phyloP scores from a whole-genome alignment of 2,329 filamentous ascomycete species.

The Samsoniella hepiali region DNA sequence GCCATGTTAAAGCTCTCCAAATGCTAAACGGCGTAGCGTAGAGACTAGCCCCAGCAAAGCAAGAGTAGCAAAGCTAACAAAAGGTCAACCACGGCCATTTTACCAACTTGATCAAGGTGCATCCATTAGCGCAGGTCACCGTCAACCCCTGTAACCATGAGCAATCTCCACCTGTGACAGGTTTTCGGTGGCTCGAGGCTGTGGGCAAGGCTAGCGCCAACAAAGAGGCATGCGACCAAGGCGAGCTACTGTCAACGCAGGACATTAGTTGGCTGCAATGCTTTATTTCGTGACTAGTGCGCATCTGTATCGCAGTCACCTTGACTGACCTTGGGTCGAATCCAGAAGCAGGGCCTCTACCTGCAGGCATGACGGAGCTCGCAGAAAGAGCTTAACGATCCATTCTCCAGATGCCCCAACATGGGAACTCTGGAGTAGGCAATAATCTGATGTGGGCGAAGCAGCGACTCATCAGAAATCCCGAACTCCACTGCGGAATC shows the following conservation, averaged over 20 bases:
- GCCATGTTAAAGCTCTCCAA: background rate
- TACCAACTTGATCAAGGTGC: slow-evolving; percentile 16
- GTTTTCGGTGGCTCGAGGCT: background rate
- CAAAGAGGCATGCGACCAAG: background rate
- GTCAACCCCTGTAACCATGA: slow-evolving; percentile 1
- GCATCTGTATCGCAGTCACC: slow-evolving; percentile 4
- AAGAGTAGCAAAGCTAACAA: background rate
- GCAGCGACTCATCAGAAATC: background rate
- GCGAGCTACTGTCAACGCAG: background rate
- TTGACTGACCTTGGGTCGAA: slow-evolving; percentile 3
- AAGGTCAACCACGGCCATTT: background rate
- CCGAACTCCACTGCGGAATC: slow-evolving; percentile 7
- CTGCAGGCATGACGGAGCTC: background rate
- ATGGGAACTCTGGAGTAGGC: background rate
- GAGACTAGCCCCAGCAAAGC: background rate
- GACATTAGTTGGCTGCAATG: slow-evolving; percentile 4
- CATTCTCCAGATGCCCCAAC: slow-evolving; percentile 6
- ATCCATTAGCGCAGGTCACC: slow-evolving; percentile 14
- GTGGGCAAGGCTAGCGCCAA: slow-evolving; percentile 7
- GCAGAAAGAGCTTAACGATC: background rate
- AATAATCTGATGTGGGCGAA: background rate
- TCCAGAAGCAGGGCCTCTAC: background rate
- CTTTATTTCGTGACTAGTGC: background rate
- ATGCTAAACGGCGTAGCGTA: background rate
- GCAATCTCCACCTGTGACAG: slow-evolving; percentile 3